Evolutionary conservation across 805 yeast species (phyloP).

Genomic region (Candida boleticola): DNA sequence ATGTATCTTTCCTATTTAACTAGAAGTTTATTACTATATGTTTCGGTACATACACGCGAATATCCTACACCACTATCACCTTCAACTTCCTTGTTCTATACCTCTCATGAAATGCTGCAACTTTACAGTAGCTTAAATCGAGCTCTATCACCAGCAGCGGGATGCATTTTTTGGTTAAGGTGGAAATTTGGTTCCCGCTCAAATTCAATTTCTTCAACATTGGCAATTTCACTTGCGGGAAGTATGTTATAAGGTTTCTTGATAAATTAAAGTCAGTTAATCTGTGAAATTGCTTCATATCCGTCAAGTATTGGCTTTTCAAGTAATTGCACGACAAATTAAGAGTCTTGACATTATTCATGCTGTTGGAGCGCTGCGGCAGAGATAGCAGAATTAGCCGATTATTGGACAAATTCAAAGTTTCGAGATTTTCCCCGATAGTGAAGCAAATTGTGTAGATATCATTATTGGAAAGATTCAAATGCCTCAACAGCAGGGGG

Average conservation of each 20-base stretch:
- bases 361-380: neutral
- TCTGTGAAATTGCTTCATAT: neutral
- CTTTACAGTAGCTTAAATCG: slow-evolving; percentile 16
- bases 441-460: slow-evolving; percentile 10
- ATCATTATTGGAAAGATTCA: slow-evolving; percentile 29
- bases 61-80: slow-evolving; percentile 1
- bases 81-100: neutral
- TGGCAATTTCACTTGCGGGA: slow-evolving; percentile 14
- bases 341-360: slow-evolving; percentile 10
- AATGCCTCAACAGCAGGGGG: slow-evolving; percentile 16
- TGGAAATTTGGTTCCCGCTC: slow-evolving; percentile 18
- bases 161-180: neutral
- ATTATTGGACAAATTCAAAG: slow-evolving; percentile 23
- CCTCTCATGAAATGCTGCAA: neutral
- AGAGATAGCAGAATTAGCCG: slow-evolving; percentile 6
- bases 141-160: slow-evolving; percentile 13
- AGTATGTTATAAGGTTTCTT: slow-evolving; percentile 18
- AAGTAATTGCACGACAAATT: slow-evolving; percentile 27
- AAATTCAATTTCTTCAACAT: slow-evolving; percentile 15
- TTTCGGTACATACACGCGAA: too few species aligned
- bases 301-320: neutral
- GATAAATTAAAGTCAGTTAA: slow-evolving; percentile 22
- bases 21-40: too few species aligned
- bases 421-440: neutral
- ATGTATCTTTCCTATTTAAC: too few species aligned